Evolutionary conservation across 148 eudicot species (phyloP).

Genomic region (Fagopyrum homotropicum): DNA sequence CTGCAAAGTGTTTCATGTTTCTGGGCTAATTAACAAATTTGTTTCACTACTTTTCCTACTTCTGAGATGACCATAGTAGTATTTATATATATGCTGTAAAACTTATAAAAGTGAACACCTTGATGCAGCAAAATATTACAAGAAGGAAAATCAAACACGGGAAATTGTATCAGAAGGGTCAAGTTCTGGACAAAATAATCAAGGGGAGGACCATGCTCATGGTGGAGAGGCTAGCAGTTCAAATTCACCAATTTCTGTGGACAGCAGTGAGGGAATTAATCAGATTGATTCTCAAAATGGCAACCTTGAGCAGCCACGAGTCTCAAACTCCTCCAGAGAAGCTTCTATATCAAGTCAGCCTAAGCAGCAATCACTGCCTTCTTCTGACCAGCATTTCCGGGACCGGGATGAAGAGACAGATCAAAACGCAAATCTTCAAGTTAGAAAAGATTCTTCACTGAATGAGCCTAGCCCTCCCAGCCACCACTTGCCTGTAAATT

Average conservation of each 20-base stretch:
- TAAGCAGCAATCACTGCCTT: not conserved
- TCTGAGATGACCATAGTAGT: not conserved
- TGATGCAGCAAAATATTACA: slow-evolving; percentile 53
- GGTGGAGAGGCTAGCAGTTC: slow-evolving; percentile 27
- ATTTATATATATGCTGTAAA: not conserved
- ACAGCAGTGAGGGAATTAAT: not conserved
- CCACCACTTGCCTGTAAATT: slow-evolving; percentile 19
- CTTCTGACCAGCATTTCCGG: slow-evolving; percentile 4
- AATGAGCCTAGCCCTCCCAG: slow-evolving; percentile 17
- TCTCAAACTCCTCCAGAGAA: slow-evolving; percentile 14
- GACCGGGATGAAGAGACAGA: not conserved
- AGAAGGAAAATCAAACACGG: slow-evolving; percentile 14
- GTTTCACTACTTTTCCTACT: not conserved
- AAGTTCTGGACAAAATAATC: not conserved
- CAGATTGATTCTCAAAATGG: slow-evolving; percentile 7
- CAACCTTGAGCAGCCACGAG: slow-evolving; percentile 19
- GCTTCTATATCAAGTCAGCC: slow-evolving; percentile 13
- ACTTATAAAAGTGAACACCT: slow-evolving; percentile 9
- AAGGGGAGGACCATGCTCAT: slow-evolving; percentile 9
- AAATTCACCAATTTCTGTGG: slow-evolving; percentile 13
- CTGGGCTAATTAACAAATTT: not conserved
- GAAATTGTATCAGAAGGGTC: slow-evolving; percentile 12
- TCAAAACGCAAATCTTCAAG: not conserved
- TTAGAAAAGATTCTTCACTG: slow-evolving; percentile 15
- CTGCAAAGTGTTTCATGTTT: not conserved